Evolutionary conservation across 306 rosid species (phyloP).

Genomic region (Ziziphus jujuba): DNA sequence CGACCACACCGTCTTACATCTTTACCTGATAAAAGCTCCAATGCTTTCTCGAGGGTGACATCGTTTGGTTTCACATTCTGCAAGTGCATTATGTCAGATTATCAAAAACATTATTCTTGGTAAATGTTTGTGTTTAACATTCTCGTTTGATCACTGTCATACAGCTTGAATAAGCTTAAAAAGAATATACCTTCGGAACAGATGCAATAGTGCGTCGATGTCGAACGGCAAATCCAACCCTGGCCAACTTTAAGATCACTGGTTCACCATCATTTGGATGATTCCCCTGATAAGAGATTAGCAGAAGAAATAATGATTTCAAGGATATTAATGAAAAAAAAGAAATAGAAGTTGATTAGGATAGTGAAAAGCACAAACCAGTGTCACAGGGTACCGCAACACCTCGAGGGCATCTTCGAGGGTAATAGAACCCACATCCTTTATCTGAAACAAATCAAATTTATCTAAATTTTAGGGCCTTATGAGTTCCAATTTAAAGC

Average conservation of each 20-base stretch:
- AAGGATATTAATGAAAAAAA: not conserved
- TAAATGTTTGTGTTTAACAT: not conserved
- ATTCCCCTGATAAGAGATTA: slow-evolving; percentile 57
- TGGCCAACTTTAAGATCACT: slow-evolving; percentile 57
- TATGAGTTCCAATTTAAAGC: slow-evolving; percentile 11
- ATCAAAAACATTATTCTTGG: not conserved
- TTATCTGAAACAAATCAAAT: slow-evolving; percentile 57
- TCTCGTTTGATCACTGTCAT: not conserved
- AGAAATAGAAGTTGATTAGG: not conserved
- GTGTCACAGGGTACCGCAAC: slow-evolving; percentile 73
- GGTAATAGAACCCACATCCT: slow-evolving; percentile 60
- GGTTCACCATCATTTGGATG: slow-evolving; percentile 89
- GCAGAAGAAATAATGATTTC: slow-evolving; percentile 14
- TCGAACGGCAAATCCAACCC: slow-evolving; percentile 57
- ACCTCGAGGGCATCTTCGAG: slow-evolving; percentile 65
- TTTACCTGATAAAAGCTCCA: slow-evolving; percentile 56
- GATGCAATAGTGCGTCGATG: slow-evolving; percentile 57
- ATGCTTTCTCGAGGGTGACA: slow-evolving; percentile 62
- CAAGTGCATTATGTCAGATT: slow-evolving; percentile 18
- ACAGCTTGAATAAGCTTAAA: not conserved
- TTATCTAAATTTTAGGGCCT: slow-evolving; percentile 1
- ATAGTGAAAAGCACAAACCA: slow-evolving; percentile 57
- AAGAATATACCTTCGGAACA: slow-evolving; percentile 62
- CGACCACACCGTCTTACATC: slow-evolving; percentile 58
- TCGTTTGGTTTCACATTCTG: slow-evolving; percentile 66